Evolutionary conservation across 2,329 filamentous ascomycete genomes (phyloP).

Genomic region (Fusarium transvaalense): DNA sequence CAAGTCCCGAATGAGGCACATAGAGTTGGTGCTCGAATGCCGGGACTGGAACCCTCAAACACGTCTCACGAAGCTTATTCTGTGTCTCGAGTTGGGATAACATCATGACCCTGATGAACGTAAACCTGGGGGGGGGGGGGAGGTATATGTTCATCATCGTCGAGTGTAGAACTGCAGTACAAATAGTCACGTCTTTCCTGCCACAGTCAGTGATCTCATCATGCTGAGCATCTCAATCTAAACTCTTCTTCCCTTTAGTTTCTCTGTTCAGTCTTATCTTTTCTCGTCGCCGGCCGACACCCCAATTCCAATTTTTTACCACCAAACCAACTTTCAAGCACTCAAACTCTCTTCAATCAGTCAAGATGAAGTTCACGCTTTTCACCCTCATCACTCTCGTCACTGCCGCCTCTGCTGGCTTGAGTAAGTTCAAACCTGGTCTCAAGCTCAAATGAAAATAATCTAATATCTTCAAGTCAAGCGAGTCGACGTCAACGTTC

Average conservation of each 20-base stretch:
- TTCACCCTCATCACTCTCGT: conserved; percentile 62
- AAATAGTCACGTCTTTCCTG: conserved; percentile 22
- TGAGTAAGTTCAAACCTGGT: conserved; percentile 42
- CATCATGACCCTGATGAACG: background rate
- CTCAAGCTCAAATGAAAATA: background rate
- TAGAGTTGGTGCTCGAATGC: background rate
- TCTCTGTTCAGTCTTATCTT: conserved; percentile 33
- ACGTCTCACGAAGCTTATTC: conserved; percentile 28
- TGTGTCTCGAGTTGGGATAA: conserved; percentile 24
- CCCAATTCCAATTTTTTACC: conserved; percentile 40
- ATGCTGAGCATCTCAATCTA: conserved; percentile 19
- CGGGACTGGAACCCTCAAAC: conserved; percentile 11
- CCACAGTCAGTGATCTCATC: background rate
- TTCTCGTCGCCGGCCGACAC: conserved; percentile 67
- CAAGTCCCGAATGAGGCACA: conserved; percentile 5
- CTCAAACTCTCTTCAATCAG: conserved; percentile 22
- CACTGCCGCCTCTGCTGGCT: conserved; percentile 59
- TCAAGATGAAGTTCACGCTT: conserved; percentile 67
- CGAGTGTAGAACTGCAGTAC: conserved; percentile 9
- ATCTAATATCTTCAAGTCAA: conserved; percentile 31
- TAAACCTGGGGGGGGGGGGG: background rate
- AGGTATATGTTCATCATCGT: background rate
- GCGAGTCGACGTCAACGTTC: conserved; percentile 51
- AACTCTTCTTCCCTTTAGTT: conserved; percentile 14
- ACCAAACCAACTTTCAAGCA: conserved; percentile 26